Base-by-base conservation (phyloP, 2,329 filamentous ascomycete species). In the Beauveria medogensis region DNA sequence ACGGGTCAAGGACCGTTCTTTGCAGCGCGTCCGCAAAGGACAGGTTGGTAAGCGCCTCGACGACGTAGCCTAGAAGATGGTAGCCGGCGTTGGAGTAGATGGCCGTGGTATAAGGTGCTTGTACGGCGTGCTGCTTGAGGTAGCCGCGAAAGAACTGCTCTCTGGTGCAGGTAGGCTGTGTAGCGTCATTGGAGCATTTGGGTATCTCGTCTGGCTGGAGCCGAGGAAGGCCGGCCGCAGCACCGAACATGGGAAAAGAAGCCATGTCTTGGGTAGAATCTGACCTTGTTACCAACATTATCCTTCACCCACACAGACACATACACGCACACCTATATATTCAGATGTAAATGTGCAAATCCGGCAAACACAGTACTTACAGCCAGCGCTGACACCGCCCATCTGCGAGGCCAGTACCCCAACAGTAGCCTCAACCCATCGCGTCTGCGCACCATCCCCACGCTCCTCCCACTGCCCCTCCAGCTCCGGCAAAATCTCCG, bases 1-100 rank as follows among this genome's bases (percentile, higher is more conserved):
- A 20, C 18, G 64, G 62, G 9, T 43, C 9, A 10, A 64, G 51
- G 12, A 66, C 41, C 12, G 55, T 43, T 12, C 61, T 22, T 6
- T n/a, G 12, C 7, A 64, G n/a, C 14, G 60, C 44, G 3, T 59
- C 48, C 2, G 62, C 59, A 43, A 66, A 68, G 3, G 64, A 51
- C 24, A 43, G 63, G 24, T 61, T 61, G n/a, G 66, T 65, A 10
- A 67, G 62, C 22, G 64, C 55, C 44, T 69, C 67, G 5, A 69
- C 37, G 2, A 65, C 62, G 50, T 68, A 65, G 24, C 63, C 58
- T 8, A 69, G 62, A 10, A 69, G 63, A 20, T 64, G 59, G 43
- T 62, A 67, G n/a, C 63, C 67, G 22, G 63, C 59, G 20, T 68
- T 68, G 57, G 66, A 65, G 53, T 69, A 69, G 37, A 65, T 52